Conservation (phyloP, 306 rosid species). For the Prunus mume region DNA sequence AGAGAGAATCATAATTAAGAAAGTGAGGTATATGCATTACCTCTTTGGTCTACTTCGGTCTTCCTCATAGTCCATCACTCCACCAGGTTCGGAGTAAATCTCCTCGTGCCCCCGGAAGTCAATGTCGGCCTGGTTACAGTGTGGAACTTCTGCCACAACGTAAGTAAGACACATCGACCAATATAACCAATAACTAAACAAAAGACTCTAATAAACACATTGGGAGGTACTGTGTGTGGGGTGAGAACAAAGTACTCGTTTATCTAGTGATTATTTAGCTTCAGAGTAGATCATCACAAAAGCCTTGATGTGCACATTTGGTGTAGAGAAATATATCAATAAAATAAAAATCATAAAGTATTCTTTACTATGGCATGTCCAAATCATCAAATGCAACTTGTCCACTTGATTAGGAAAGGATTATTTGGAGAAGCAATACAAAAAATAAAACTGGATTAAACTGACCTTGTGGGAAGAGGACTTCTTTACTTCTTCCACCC, state of each 20-base stretch:
- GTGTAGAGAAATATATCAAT: not conserved
- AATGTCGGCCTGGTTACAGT: slow-evolving; percentile 95
- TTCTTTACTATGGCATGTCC: not conserved
- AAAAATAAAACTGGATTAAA: slow-evolving; percentile 47
- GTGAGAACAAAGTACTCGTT: not conserved
- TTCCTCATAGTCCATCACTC: slow-evolving; percentile 99
- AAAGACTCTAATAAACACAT: slow-evolving; percentile 6
- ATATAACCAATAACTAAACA: slow-evolving; percentile 45
- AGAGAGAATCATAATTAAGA: not conserved
- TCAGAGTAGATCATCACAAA: not conserved
- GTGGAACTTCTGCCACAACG: slow-evolving; percentile 99
- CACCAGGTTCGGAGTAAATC: slow-evolving; percentile 98
- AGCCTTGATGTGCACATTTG: not conserved
- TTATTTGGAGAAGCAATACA: not conserved
- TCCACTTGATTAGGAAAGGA: not conserved
- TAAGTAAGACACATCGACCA: slow-evolving; percentile 99
- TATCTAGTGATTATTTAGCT: not conserved
- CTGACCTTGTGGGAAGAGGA: slow-evolving; percentile 81
- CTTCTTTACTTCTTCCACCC: slow-evolving; percentile 87
- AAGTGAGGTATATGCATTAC: slow-evolving; percentile 32
- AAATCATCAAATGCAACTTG: not conserved
- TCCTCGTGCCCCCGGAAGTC: slow-evolving; percentile 98
- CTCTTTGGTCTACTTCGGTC: slow-evolving; percentile 97
- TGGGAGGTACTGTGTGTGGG: not conserved
- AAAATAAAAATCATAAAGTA: not conserved